phyloP scores from a whole-genome alignment of 441 rosid species.

The Syzygium malaccense region DNA sequence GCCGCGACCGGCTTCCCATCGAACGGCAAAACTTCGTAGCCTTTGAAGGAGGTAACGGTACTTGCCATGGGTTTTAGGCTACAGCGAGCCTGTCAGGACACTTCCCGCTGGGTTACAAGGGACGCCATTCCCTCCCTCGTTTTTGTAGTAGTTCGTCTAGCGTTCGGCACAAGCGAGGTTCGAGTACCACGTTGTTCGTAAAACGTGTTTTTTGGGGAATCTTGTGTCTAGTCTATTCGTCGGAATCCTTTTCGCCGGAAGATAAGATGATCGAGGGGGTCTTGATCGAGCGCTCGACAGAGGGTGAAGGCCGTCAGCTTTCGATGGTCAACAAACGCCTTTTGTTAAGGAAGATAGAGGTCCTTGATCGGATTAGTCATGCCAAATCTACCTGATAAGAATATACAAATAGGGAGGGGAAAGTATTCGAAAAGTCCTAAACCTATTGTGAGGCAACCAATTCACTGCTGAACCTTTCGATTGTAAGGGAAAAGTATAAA shows the following conservation, averaged over 20 bases:
- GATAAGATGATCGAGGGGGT: neutral
- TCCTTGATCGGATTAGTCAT: neutral
- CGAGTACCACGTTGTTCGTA: too few species aligned
- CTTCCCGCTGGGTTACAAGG: neutral
- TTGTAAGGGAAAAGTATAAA: too few species aligned
- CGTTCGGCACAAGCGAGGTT: neutral
- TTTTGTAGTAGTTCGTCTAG: neutral
- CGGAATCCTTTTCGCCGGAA: neutral
- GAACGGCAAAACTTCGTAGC: too few species aligned
- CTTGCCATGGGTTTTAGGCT: neutral
- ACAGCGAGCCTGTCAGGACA: neutral
- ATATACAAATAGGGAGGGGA: neutral
- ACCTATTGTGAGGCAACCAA: fast-evolving
- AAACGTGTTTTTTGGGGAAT: neutral
- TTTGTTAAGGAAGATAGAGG: neutral
- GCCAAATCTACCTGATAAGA: neutral
- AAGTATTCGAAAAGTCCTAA: fast-evolving
- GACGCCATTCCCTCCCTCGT: neutral
- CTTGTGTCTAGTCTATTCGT: neutral
- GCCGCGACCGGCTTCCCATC: too few species aligned
- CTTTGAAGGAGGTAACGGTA: too few species aligned
- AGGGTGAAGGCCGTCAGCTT: neutral
- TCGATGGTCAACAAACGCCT: neutral
- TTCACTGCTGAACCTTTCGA: too few species aligned
- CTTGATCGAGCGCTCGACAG: neutral